Evolutionary conservation across 192 early-diverging fungal genomes (phyloP).

Genomic region (Jimgerdemannia lactiflua): DNA sequence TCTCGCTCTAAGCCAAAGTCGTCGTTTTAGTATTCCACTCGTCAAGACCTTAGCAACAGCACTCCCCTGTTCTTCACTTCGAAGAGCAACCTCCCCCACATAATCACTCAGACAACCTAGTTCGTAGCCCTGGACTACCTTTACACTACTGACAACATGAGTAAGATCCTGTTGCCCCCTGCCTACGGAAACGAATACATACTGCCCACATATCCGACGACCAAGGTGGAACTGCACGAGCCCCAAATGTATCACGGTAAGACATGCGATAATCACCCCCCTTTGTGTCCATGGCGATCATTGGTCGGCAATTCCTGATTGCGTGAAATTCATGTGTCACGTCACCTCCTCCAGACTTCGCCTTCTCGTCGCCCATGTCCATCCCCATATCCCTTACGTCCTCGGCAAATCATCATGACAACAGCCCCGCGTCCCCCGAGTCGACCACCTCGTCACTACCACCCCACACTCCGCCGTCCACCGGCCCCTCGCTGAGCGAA

Average conservation of each 20-base stretch:
- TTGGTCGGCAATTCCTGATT: too few species aligned
- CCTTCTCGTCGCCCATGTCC: not conserved
- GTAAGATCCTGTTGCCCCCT: conserved; percentile 7
- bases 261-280: not conserved
- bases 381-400: not conserved
- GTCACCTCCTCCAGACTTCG: not conserved
- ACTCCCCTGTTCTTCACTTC: not conserved
- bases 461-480: conserved; percentile 22
- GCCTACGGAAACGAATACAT: conserved; percentile 1
- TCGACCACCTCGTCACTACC: conserved; percentile 27
- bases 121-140: not conserved
- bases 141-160: conserved; percentile 4
- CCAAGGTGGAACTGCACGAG: conserved; percentile 15
- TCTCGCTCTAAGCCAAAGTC: too few species aligned
- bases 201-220: conserved; percentile 6
- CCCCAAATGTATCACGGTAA: conserved; percentile 13
- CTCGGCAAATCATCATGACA: conserved; percentile 1
- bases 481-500: conserved; percentile 27
- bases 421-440: conserved; percentile 16
- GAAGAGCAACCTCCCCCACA: not conserved
- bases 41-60: conserved; percentile 3
- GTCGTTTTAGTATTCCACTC: not conserved
- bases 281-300: too few species aligned
- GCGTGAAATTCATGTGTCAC: not conserved
- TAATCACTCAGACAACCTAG: not conserved